phyloP scores from a whole-genome alignment of 495 filamentous ascomycete species.

The Schizothecium vesticola region DNA sequence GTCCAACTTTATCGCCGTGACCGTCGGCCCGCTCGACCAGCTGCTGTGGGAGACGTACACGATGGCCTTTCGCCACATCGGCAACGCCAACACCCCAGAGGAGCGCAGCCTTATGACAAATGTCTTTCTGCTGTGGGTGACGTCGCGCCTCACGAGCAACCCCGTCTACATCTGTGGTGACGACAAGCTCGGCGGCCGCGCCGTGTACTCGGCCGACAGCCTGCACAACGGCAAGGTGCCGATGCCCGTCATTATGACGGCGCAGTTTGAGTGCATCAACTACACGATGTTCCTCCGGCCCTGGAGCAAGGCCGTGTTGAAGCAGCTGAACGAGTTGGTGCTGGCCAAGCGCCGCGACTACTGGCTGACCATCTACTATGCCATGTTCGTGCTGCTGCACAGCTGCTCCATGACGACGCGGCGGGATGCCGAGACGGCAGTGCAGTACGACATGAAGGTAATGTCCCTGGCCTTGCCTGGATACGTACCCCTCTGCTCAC shows the following conservation, averaged over 20 bases:
- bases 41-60: slow-evolving; percentile 23
- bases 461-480: background rate
- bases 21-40: slow-evolving; percentile 14
- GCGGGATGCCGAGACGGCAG: slow-evolving; percentile 20
- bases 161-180: slow-evolving; percentile 22
- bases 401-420: slow-evolving; percentile 26
- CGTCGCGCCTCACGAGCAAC: slow-evolving; percentile 23
- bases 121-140: slow-evolving; percentile 24
- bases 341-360: slow-evolving; percentile 24
- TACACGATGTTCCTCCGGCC: slow-evolving; percentile 23
- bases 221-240: slow-evolving; percentile 15
- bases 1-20: slow-evolving; percentile 12
- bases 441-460: slow-evolving; percentile 16
- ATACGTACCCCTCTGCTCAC: background rate
- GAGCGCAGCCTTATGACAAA: slow-evolving; percentile 21
- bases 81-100: slow-evolving; percentile 17
- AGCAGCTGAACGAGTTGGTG: slow-evolving; percentile 25
- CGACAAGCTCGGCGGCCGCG: slow-evolving; percentile 17
- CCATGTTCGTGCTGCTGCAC: slow-evolving; percentile 26
- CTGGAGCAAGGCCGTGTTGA: slow-evolving; percentile 24
- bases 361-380: slow-evolving; percentile 27
- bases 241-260: slow-evolving; percentile 26
- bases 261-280: slow-evolving; percentile 28
- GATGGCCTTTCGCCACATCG: slow-evolving; percentile 20
- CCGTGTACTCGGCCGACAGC: slow-evolving; percentile 10